These are phyloP conservation scores for Pythium phragmitis DNA, from an alignment of 352 stramenopile genomes.

Conservation along the genomic window DNA sequence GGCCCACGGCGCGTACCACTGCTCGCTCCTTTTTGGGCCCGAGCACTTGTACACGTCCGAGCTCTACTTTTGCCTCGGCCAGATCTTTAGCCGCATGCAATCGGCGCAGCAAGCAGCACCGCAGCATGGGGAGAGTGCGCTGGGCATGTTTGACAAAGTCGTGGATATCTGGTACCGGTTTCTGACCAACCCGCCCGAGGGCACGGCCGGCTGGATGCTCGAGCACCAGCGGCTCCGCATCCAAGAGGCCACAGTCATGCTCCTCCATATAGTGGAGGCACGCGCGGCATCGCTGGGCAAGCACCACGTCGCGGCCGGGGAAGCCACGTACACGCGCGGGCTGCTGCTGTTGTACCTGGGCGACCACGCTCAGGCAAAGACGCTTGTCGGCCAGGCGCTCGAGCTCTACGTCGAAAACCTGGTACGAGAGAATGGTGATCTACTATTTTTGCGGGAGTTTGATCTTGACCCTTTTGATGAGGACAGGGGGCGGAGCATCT, in stretches of 20 bases:
- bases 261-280: slow-evolving; percentile 49
- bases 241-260: slow-evolving; percentile 55
- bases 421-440: slow-evolving; percentile 23
- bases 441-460: background rate
- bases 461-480: background rate
- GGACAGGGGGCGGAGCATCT: slow-evolving; percentile 50
- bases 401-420: slow-evolving; percentile 58
- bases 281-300: slow-evolving; percentile 40
- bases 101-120: slow-evolving; percentile 18
- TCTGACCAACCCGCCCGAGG: slow-evolving; percentile 63
- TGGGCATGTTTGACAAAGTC: slow-evolving; percentile 76
- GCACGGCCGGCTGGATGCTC: slow-evolving; percentile 63
- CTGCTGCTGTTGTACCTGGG: slow-evolving; percentile 56
- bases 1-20: slow-evolving; percentile 70
- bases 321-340: slow-evolving; percentile 59
- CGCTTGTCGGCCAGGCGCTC: slow-evolving; percentile 48
- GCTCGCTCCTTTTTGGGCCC: slow-evolving; percentile 62
- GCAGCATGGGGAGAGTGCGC: slow-evolving; percentile 42
- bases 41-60: slow-evolving; percentile 74
- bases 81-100: slow-evolving; percentile 47
- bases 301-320: slow-evolving; percentile 56
- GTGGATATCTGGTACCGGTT: slow-evolving; percentile 82
- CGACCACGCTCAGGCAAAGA: slow-evolving; percentile 48
- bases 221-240: slow-evolving; percentile 57
- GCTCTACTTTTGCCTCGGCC: slow-evolving; percentile 70